Evolutionary conservation across 1,139 yeast species (phyloP), one percentile per base, ranked within the genome.

Genomic region (Arxiozyma slooffiae): DNA sequence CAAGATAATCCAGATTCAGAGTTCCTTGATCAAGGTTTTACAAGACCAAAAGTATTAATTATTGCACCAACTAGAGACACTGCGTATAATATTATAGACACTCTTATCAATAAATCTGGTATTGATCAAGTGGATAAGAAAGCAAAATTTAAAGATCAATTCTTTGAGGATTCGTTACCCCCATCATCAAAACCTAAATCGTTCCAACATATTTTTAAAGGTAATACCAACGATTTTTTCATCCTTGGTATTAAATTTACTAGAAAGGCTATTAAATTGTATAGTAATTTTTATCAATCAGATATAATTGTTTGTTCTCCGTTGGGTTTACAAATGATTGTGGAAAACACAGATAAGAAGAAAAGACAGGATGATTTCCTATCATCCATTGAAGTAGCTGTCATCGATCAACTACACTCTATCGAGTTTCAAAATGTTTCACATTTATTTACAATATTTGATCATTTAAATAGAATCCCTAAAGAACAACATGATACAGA

Each of bases 381-480:
- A 51, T 84, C 95, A 37, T 89, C 97, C 1, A 85, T 92, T 56
- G 98, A 92, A 67, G 67, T 94, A 7, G 69, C 83, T 44, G 71
- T 90, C 30, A 71, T 89, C 40, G 98, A 92, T 67, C 86, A 84
- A 60, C 81, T 95, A 9, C 89, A 89, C 63, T 88, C 90, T 42
- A 75, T 90, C 55, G 87, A 86, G 63, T 86, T 85, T 86, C 98
- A 94, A 69, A 89, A 90, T 61, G 85, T 97, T 92, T 86, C 85
- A 41, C 96, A 92, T 69, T 77, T 92, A 7, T 76, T 74, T 41
- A 76, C 82, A 0, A 77, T 90, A n/a, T 72, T 83, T 60, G 81
- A 82, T 56, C 81, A 84, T 63, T 60, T 89, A 52, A 89, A 89
- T 67, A 72, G 76, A 53, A 79, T 88, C 44, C 98, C 98, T 6